A percentile compares a stretch with the other conserved stretches of the same genome.
Conservation (phyloP, 805 yeast species). For the Starmerella lactis-condensi region DNA sequence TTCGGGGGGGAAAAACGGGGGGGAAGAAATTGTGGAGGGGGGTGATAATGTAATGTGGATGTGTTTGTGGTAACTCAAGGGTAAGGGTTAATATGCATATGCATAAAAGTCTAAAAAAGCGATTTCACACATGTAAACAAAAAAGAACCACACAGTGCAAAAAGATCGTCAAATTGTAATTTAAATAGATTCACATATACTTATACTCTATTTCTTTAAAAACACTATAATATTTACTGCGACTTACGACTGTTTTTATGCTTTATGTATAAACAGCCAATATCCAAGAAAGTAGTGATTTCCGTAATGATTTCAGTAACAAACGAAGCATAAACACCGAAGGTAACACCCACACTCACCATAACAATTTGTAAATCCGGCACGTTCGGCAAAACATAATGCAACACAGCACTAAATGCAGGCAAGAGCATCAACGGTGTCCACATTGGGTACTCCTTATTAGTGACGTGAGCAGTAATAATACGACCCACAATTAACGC, state of each 20-base stretch:
- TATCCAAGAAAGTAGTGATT: conserved; percentile 65
- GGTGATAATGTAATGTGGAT: no score
- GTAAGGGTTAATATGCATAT: no score
- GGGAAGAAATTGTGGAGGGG: no score
- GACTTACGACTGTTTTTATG: conserved; percentile 21
- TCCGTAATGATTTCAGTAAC: conserved; percentile 58
- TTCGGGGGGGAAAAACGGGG: no score
- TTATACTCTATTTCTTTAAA: no score
- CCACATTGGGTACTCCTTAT: conserved; percentile 52
- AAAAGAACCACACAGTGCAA: no score
- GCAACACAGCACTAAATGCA: conserved; percentile 48
- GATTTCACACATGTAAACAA: no score
- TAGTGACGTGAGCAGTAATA: conserved; percentile 68
- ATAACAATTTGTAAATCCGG: conserved; percentile 26
- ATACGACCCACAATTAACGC: conserved; percentile 86
- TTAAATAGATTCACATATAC: no score
- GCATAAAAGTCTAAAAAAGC: no score
- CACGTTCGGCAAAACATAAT: conserved; percentile 46
- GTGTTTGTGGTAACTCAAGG: no score
- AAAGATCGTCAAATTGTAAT: no score
- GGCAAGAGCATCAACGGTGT: conserved; percentile 39
- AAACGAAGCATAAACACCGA: conserved; percentile 48
- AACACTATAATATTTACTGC: no score
- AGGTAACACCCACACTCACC: conserved; percentile 45
- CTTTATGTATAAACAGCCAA: conserved; percentile 67